Evolutionary conservation across 2,329 filamentous ascomycete species (phyloP).

Genomic region (Zymoseptoria pseudotritici): DNA sequence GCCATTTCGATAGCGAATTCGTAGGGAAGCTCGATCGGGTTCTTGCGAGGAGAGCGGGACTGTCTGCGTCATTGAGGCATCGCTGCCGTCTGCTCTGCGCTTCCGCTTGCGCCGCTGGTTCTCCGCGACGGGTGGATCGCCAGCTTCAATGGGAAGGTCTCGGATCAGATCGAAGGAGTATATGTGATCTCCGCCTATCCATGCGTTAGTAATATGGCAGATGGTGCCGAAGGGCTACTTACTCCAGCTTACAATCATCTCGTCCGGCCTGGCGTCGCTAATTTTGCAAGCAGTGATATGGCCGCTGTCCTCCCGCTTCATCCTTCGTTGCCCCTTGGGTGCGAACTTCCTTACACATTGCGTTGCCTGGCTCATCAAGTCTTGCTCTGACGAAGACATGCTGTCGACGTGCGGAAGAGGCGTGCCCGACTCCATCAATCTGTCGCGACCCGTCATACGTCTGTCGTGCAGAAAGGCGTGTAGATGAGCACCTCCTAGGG

Average conservation of each 20-base stretch:
- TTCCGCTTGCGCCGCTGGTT: slow-evolving; percentile 49
- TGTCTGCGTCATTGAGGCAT: slow-evolving; percentile 35
- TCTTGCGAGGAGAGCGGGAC: slow-evolving; percentile 42
- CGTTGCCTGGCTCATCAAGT: slow-evolving; percentile 52
- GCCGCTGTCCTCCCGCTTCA: slow-evolving; percentile 49
- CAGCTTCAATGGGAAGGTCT: slow-evolving; percentile 43
- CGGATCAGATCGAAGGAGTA: slow-evolving; percentile 56
- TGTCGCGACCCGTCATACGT: slow-evolving; percentile 58
- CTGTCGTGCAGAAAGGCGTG: slow-evolving; percentile 64
- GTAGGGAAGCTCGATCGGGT: slow-evolving; percentile 38
- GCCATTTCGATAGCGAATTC: slow-evolving; percentile 53
- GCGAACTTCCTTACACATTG: slow-evolving; percentile 61
- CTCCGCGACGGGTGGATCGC: slow-evolving; percentile 8
- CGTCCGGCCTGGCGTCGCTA: slow-evolving; percentile 60
- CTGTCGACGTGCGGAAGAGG: slow-evolving; percentile 36
- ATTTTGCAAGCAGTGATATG: slow-evolving; percentile 67
- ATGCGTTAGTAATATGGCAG: slow-evolving; percentile 45
- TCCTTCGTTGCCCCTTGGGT: slow-evolving; percentile 49
- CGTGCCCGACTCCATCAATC: slow-evolving; percentile 46
- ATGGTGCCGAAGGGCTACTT: background rate
- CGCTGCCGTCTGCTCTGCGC: slow-evolving; percentile 41
- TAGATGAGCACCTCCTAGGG: slow-evolving; percentile 59
- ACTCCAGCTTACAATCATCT: slow-evolving; percentile 62
- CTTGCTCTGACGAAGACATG: slow-evolving; percentile 42
- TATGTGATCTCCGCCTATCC: slow-evolving; percentile 46